Percentiles rank a stretch among this genome's conserved stretches.
phyloP scores from a whole-genome alignment of 805 yeast genomes.

The Candida suzukii region DNA sequence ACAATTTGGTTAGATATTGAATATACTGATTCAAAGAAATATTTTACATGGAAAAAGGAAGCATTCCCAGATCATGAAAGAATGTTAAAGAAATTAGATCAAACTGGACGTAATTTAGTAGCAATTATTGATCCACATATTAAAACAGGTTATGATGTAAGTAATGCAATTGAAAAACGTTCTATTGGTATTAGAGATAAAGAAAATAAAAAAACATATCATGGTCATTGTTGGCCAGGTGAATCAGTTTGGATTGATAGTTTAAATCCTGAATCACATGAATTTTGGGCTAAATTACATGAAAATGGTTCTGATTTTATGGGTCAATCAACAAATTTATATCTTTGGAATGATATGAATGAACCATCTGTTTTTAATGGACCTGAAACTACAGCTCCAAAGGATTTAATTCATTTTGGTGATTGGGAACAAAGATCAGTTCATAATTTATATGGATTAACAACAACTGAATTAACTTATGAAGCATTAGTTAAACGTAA shows the following conservation, averaged over 20 bases:
- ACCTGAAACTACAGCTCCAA: constrained; percentile 87
- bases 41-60: constrained; percentile 83
- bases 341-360: constrained; percentile 97
- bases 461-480: constrained; percentile 76
- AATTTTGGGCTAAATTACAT: constrained; percentile 53
- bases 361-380: constrained; percentile 95
- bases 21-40: constrained; percentile 79
- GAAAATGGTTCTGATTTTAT: constrained; percentile 36
- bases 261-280: constrained; percentile 52
- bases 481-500: constrained; percentile 51
- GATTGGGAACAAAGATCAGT: constrained; percentile 86
- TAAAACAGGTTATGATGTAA: constrained; percentile 61
- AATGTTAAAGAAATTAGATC: constrained; percentile 59
- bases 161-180: constrained; percentile 40
- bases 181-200: constrained; percentile 36
- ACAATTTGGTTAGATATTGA: constrained; percentile 94
- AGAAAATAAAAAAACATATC: constrained; percentile 40
- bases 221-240: constrained; percentile 98
- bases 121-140: constrained; percentile 90
- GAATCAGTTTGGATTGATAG: constrained; percentile 92
- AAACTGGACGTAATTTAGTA: constrained; percentile 74
- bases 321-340: constrained; percentile 54
- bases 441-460: constrained; percentile 79
- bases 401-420: constrained; percentile 71
- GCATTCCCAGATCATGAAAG: constrained; percentile 67